Base-by-base conservation (phyloP, 192 early-diverging fungal genomes). In the Linnemannia zychae region DNA sequence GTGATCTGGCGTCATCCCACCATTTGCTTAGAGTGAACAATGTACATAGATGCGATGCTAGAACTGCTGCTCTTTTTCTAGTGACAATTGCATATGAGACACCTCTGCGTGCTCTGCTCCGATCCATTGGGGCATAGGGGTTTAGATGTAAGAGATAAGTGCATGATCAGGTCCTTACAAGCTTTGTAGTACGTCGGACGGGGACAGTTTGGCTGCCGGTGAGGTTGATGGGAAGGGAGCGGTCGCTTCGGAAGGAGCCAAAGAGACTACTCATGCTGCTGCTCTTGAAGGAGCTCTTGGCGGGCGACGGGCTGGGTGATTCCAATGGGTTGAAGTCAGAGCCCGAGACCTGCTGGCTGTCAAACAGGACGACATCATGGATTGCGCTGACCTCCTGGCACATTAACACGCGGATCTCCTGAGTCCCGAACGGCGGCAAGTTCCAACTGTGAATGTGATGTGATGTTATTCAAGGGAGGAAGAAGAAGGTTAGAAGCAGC, bases 321-420 rank as follows among this genome's bases (percentile, higher is more conserved):
- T 87, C 76, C 28, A 67, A 17, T 31, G 53, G 71, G 77, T 57
- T 60, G 81, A 28, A 79, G 70, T 79, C 71, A 67, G 80, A 48
- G 77, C 68, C 71, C 22, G 78, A 74, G 49, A 79, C 72, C 47
- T 84, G 80, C 28, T 87, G 84, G 57, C 86, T 87, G 66, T 90
- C 90, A 76, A 87, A 90, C 24, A 90, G 80, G 38, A 88, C 87
- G 63, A 87, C 82, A 33, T 90, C 88, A 28, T 88, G 87, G 33
- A 84, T 86, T 20, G 85, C 78, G 57, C 81, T 82, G 70, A 83
- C 89, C 66, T 90, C 90, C 70, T 90, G 90, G 63, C 90, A 90
- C 66, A 90, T 83, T 60, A 90, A 57, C 72, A 90, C 88, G 69
- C 90, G 87, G 67, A 90, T 80, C 80, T 89, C 80, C 20, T 86